Evolutionary conservation across 305 asterid species (phyloP).

Genomic region (Fraxinus xanthoxyloides): DNA sequence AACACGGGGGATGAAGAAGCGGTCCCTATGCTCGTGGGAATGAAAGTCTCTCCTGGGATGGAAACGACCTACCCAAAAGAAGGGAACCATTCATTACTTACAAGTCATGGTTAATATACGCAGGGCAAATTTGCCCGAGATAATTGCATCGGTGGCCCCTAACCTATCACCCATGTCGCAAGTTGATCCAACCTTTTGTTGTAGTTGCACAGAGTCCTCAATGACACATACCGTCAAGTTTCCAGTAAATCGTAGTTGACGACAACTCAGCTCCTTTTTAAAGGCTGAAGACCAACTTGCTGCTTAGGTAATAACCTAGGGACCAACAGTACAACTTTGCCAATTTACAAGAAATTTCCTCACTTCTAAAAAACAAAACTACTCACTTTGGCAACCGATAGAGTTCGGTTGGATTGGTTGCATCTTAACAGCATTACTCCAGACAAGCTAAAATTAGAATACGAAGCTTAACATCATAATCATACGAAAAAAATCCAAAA

Average conservation of each 20-base stretch:
- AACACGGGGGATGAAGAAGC: constrained; percentile 42
- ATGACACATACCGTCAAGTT: not conserved
- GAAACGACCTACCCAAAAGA: constrained; percentile 47
- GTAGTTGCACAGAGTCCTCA: not conserved
- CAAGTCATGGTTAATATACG: not conserved
- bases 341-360: not conserved
- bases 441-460: constrained; percentile 49
- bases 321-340: not conserved
- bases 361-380: not conserved
- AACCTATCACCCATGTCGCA: not conserved
- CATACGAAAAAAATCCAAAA: not conserved
- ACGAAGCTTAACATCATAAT: constrained; percentile 10
- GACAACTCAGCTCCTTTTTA: not conserved
- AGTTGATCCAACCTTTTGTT: not conserved
- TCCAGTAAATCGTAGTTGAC: not conserved
- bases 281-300: not conserved
- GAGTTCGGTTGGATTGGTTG: constrained; percentile 48
- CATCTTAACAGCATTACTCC: constrained; percentile 73
- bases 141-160: not conserved
- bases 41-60: constrained; percentile 58
- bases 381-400: constrained; percentile 64
- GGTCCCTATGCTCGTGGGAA: constrained; percentile 76
- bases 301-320: not conserved
- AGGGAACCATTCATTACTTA: not conserved
- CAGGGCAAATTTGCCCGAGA: not conserved